Evolutionary conservation across 108 stramenopile species (phyloP).

Genomic region (Fragilaria crotonensis): DNA sequence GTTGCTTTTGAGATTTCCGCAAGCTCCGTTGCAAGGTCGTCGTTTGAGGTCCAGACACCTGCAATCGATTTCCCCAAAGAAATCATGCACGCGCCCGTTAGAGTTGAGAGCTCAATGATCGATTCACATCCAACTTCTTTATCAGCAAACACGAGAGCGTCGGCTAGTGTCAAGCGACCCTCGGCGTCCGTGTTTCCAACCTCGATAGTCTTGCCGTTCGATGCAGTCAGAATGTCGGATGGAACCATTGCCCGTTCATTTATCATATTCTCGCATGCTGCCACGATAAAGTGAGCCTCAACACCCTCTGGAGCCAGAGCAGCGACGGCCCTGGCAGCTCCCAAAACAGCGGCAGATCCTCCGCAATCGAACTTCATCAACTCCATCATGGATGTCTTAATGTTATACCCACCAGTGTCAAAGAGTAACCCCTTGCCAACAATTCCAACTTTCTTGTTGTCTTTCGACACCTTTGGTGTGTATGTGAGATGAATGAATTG

Average conservation of each 20-base stretch:
- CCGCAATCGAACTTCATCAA: conserved; percentile 99
- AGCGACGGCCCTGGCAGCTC: conserved; percentile 80
- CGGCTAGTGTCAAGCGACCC: conserved; percentile 94
- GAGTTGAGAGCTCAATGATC: conserved; percentile 90
- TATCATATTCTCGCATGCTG: conserved; percentile 97
- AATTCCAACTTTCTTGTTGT: conserved; percentile 83
- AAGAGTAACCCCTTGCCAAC: conserved; percentile 96
- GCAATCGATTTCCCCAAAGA: conserved; percentile 56
- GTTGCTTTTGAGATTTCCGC: conserved; percentile 65
- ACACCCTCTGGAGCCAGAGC: conserved; percentile 65
- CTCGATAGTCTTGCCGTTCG: conserved; percentile 97
- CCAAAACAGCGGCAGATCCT: conserved; percentile 76
- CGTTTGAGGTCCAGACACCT: conserved; percentile 85
- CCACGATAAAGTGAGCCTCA: conserved; percentile 88
- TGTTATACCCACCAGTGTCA: conserved; percentile 99
- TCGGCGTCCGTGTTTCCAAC: conserved; percentile 97
- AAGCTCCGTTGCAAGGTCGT: conserved; percentile 77
- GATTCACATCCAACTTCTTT: conserved; percentile 83
- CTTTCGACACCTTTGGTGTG: conserved; percentile 32
- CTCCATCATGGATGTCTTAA: conserved; percentile 98
- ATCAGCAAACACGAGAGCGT: conserved; percentile 95
- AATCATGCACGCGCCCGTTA: conserved; percentile 90
- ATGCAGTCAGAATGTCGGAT: conserved; percentile 92
- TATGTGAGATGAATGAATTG: conserved; percentile 97
- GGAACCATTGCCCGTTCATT: conserved; percentile 86